Base-by-base conservation (phyloP, 805 yeast genomes). In the Candida anglica region DNA sequence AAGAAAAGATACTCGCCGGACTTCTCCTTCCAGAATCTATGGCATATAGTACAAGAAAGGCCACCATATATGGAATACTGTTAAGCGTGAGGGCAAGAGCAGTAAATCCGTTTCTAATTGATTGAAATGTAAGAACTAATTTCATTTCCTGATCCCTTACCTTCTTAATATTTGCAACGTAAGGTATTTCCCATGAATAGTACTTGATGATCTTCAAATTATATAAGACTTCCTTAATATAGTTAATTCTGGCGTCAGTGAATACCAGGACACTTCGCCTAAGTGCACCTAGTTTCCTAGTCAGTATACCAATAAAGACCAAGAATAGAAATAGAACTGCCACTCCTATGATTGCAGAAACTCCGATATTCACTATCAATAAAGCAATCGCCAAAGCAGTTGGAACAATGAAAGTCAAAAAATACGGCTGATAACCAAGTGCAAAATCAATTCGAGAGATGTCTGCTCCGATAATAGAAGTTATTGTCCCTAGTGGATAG, bases 101-200 rank as follows among this genome's bases (percentile, higher is more conserved):
- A 11, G 34, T 27, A 7, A 47, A 27, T 14, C 33, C 14, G 28
- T 41, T 40, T 19, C 47, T 36, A 3, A 41, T 10, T 2, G 40
- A 30, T 31, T 48, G 48, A 24, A 47, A 41, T 20, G 32, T 38
- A 13, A 42, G 30, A 9, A 46, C 18, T 21, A 24, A 19, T 1
- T 22, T 25, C 41, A 42, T 42, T 30, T 47, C 52, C 11, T n/a
- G 8, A 10, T 28, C 26, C 26, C 50, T 37, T 3, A 34, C 32
- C 3, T 35, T 28, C 10, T 30, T 22, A 7, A 49, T 33, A 17
- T 30, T 33, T 15, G 37, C 31, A 22, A 33, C 36, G 27, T 47
- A 48, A 3, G 50, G 50, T 10, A 27, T 15, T 21, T 47, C 53
- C 52, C 52, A 47, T 14, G 42, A 37, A 27, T 47, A 49, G 23